These are phyloP conservation scores for Fusarium luffae DNA, from an alignment of 2,329 filamentous ascomycete genomes.

Conservation along the genomic window DNA sequence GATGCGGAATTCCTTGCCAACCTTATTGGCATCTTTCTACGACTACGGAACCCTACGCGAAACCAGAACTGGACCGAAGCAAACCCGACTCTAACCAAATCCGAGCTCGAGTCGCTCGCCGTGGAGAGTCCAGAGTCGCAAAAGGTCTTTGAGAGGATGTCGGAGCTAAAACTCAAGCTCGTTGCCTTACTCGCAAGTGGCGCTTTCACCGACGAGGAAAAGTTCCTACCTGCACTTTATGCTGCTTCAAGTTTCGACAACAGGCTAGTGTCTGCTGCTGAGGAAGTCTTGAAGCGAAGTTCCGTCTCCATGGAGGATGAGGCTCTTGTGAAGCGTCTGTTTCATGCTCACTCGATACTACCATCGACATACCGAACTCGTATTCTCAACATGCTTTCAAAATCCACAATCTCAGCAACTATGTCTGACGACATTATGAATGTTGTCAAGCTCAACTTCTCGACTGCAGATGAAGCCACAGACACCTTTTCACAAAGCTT, in stretches of 20 bases:
- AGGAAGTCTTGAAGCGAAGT: conserved; percentile 87
- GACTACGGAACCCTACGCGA: conserved; percentile 48
- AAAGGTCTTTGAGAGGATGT: conserved; percentile 58
- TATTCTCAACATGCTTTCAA: conserved; percentile 79
- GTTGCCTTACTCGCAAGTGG: conserved; percentile 83
- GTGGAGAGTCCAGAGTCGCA: conserved; percentile 68
- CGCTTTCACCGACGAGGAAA: conserved; percentile 84
- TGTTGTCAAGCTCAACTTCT: conserved; percentile 75
- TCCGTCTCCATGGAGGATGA: conserved; percentile 78
- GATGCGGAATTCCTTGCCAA: conserved; percentile 80
- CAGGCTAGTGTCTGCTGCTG: conserved; percentile 83
- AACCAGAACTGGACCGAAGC: conserved; percentile 47
- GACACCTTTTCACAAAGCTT: conserved; percentile 33
- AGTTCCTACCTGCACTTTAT: conserved; percentile 85
- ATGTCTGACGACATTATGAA: conserved; percentile 75
- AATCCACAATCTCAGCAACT: conserved; percentile 77
- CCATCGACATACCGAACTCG: conserved; percentile 80
- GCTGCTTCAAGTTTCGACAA: conserved; percentile 86
- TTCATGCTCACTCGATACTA: conserved; percentile 77
- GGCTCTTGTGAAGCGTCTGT: conserved; percentile 72
- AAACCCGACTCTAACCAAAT: conserved; percentile 50
- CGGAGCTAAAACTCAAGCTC: conserved; percentile 65
- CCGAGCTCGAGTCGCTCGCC: conserved; percentile 48
- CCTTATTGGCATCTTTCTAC: conserved; percentile 81
- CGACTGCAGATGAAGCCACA: conserved; percentile 43